Base-by-base conservation (phyloP, 1,284 basidiomycete species). In the Cryptococcus hybrid region DNA sequence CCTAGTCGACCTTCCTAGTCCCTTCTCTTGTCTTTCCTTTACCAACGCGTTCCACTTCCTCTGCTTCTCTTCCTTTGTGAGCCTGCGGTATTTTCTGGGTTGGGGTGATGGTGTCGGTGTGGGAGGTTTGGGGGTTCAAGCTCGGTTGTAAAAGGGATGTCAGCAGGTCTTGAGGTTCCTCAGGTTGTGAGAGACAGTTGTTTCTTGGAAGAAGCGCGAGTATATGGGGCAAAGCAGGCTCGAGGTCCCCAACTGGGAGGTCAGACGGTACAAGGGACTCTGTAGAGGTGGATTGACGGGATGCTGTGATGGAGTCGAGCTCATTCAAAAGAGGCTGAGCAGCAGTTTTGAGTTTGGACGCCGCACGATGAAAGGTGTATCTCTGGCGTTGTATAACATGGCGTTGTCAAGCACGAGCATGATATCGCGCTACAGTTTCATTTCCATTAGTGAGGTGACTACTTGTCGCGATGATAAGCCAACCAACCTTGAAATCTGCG, bases 331-430 rank as follows among this genome's bases (percentile, higher is more conserved):
- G 81, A 0, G 84, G 80, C 52, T 79, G 79, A 0, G 84, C 78
- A n/a, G 81, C 79, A 15, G 80, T 82, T 69, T 86, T 84, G 60
- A 97, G 86, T 47, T 85, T 80, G 15, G 82, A 74, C 0, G 95
- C 94, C 1, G 84, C 80, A 66, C 86, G 88, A 77, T 90, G 84
- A 69, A 88, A 0, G 83, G 67, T 0, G 88, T 88, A 38, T 87
- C 88, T 0, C 84, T 77, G 64, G 86, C 85, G 75, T 99, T 98
- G 78, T 97, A 99, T 5, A 84, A 67, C 60, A 90, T 85, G 0
- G 94, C 94, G 68, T 99, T 99, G 62, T 85, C 81, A 12, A 92
- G 74, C 4, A 98, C 90, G 15, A 96, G 85, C 47, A 84, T 74
- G 44, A 97, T 78, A 70, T 99, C 94, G 52, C 84, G 81, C 90